Evolutionary conservation across 768 basidiomycete species (phyloP), one percentile per base, ranked within the genome.

Genomic region (Pleurotus ostreatus): DNA sequence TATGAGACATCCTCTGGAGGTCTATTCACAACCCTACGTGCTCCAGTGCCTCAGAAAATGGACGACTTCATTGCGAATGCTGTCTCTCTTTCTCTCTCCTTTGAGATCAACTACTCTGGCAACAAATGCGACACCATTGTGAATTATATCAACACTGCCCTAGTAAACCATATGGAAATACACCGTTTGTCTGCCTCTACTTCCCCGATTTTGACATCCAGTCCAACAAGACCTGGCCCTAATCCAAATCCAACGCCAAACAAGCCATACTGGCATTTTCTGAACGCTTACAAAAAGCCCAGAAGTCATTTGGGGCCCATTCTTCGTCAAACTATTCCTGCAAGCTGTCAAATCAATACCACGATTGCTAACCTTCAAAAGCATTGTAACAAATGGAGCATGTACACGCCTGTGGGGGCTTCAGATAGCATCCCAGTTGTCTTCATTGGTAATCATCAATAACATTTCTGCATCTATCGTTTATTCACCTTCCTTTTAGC

Each of bases 61-160:
- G 20, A n/a, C 16, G 7, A 23, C 34, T 55, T 56, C 47, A 46
- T 56, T 38, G 26, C 15, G 9, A 43, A 55, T 13, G 43, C 46
- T 22, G 8, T 34, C 16, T 25, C 45, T 46, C 55, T 55, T 6
- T 15, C 30, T 4, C 45, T 56, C 22, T 6, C 25, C 15, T 56
- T 56, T 46, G 55, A 56, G 16, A 34, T 56, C 18, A 37, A 15
- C 25, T 46, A 34, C 23, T n/a, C 26, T 47, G 55, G 16, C 38
- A 20, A 23, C 9, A 43, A 43, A 22, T 23, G 44, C 13, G 26
- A 22, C 20, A 44, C 26, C 47, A 43, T 46, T 47, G 46, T 37
- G 12, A 7, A 11, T 22, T 11, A 38, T 43, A 20, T 56, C 38
- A 40, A 56, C 37, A 47, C 26, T 2, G 12, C 46, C 18, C 47